phyloP scores from a whole-genome alignment of 164 flowering plant species.

The Aristolochia fimbriata region DNA sequence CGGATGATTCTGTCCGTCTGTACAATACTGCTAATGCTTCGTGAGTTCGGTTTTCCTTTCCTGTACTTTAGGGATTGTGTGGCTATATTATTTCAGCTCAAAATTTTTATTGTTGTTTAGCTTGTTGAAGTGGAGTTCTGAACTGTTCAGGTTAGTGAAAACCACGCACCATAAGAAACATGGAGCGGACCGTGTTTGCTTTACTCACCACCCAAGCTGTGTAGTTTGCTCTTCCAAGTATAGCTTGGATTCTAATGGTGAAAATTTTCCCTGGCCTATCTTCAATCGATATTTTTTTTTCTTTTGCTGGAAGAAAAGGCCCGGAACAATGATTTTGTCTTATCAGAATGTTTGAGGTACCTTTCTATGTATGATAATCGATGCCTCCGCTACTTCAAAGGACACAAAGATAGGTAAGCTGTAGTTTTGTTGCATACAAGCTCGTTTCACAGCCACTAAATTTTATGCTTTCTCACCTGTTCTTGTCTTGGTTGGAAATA shows the following conservation, averaged over 20 bases:
- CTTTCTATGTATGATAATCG: conserved; percentile 96
- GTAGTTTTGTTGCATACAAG: conserved; percentile 2
- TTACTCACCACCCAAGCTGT: conserved; percentile 95
- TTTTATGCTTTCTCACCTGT: neutral
- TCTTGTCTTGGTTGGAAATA: conserved; percentile 7
- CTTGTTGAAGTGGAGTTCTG: neutral
- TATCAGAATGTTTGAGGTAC: conserved; percentile 77
- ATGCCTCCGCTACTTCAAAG: conserved; percentile 95
- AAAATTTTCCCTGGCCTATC: conserved; percentile 22
- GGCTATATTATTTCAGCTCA: neutral
- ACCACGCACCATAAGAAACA: conserved; percentile 92
- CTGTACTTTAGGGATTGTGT: neutral
- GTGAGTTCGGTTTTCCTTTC: conserved; percentile 32
- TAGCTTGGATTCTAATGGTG: conserved; percentile 64
- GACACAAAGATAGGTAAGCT: conserved; percentile 78
- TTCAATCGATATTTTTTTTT: neutral
- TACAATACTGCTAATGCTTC: conserved; percentile 77
- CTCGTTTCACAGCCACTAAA: neutral
- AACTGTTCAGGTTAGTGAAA: conserved; percentile 58
- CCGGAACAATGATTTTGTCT: conserved; percentile 6
- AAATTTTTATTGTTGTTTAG: neutral
- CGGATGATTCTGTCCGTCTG: conserved; percentile 87
- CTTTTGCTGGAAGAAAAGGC: conserved; percentile 3
- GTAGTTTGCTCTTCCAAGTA: conserved; percentile 84
- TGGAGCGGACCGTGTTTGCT: conserved; percentile 89